Evolutionary conservation across 768 basidiomycete species (phyloP), one percentile per base, ranked within the genome.

Genomic region (Artomyces pyxidatus): DNA sequence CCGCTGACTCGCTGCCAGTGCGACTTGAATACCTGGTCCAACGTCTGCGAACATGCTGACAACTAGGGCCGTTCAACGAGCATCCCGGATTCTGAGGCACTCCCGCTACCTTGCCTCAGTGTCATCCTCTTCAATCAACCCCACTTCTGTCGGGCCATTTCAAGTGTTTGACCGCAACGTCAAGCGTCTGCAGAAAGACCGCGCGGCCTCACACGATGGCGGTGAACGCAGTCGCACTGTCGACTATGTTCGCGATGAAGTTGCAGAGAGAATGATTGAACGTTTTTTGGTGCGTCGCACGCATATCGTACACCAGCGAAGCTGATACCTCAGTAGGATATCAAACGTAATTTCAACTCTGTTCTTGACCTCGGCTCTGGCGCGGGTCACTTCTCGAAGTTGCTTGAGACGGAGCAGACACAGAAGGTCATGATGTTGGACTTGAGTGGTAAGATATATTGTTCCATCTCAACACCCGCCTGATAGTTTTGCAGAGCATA

Each of bases 281-380:
- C 75, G 95, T 48, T 78, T 99, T 54, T 65, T 88, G 71, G 95
- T 92, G 61, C 54, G 70, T 55, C 37, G 39, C 45, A 35, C 37
- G 54, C 42, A 43, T 46, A 30, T 27, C 44, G 37, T 38, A 26
- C 21, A 14, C 19, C 45, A 42, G 40, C 41, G 44, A 22, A 42
- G 57, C 41, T 40, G 39, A n/a, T 4, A n/a, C n/a, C n/a, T n/a
- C 9, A 35, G 29, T 29, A 98, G 95, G 95, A 99, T 64, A 87
- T 99, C 56, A 93, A 88, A 67, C 77, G 84, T 38, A 83, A 78
- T 28, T 96, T 94, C 59, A 68, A 73, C 42, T 73, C 80, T 2
- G 71, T 99, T 19, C 68, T 98, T 16, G 96, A 99, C 68, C 68
- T 97, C 23, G 90, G 91, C 1, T 82, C 91, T 25, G 93, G 95